phyloP scores from a whole-genome alignment of 345 rosid genomes.

The Eucalyptus decipiens region DNA sequence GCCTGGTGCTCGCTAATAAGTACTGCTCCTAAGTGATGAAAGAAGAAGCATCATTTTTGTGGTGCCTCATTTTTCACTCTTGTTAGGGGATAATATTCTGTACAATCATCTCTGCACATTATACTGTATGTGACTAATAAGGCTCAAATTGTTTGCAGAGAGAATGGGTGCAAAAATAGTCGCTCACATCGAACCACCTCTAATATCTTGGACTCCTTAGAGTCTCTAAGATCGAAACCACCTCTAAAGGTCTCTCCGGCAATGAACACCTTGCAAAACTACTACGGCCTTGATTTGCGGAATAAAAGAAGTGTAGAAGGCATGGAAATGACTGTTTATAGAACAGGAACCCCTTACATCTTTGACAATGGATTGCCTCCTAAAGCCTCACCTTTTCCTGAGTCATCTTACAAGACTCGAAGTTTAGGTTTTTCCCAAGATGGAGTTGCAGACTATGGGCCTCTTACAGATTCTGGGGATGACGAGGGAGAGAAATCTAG shows the following conservation, averaged over 20 bases:
- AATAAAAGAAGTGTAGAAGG: slow-evolving; percentile 16
- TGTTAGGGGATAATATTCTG: background rate
- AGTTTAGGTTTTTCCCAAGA: slow-evolving; percentile 6
- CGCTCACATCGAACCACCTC: background rate
- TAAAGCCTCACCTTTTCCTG: slow-evolving; percentile 7
- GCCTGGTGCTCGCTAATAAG: background rate
- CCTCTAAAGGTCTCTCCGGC: slow-evolving; percentile 34
- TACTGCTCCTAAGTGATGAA: background rate
- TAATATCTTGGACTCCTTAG: slow-evolving; percentile 18
- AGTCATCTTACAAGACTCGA: background rate
- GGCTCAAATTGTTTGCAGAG: slow-evolving; percentile 6
- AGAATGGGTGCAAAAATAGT: background rate
- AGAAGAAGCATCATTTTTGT: background rate
- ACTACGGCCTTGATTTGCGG: slow-evolving; percentile 25
- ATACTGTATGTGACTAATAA: background rate
- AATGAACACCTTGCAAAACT: slow-evolving; percentile 41
- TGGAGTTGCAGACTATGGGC: slow-evolving; percentile 1
- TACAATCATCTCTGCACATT: background rate
- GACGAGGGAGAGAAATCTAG: slow-evolving; percentile 22
- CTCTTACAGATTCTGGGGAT: slow-evolving; percentile 10
- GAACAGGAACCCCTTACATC: slow-evolving; percentile 3
- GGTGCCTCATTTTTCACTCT: background rate
- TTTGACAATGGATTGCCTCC: slow-evolving; percentile 1
- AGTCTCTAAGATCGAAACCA: slow-evolving; percentile 20
- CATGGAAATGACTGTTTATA: slow-evolving; percentile 40